phyloP scores from a whole-genome alignment of 352 stramenopile species.

The Globisporangium irregulare region DNA sequence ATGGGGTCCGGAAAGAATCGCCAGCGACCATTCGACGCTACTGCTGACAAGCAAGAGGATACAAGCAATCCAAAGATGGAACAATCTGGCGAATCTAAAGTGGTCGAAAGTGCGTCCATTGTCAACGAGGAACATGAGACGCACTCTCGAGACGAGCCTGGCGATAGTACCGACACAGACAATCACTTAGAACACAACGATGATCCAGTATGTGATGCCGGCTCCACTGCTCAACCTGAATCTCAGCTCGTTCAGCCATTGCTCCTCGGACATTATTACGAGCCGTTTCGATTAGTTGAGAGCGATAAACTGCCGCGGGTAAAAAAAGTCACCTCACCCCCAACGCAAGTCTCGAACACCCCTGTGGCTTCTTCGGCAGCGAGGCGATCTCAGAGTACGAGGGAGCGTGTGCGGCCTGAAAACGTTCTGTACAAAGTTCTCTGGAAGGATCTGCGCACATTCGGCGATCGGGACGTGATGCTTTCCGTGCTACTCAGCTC shows the following conservation, averaged over 20 bases:
- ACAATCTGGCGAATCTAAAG: not conserved
- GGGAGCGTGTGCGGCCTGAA: not conserved
- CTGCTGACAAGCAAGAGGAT: not conserved
- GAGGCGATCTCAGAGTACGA: not conserved
- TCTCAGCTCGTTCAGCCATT: conserved; percentile 10
- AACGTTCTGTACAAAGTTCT: conserved; percentile 42
- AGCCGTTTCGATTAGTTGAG: conserved; percentile 17
- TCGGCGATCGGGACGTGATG: conserved; percentile 16
- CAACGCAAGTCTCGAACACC: not conserved
- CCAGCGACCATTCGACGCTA: not conserved
- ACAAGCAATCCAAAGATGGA: not conserved
- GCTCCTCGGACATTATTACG: conserved; percentile 16
- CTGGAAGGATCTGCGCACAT: conserved; percentile 33
- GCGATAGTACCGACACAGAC: not conserved
- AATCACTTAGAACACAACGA: not conserved
- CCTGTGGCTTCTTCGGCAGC: not conserved
- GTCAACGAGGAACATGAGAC: not conserved
- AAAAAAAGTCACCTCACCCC: not conserved
- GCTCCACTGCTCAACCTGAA: not conserved
- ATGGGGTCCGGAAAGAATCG: not conserved
- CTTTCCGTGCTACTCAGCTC: conserved; percentile 43
- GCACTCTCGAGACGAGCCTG: not conserved
- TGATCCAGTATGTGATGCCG: not conserved
- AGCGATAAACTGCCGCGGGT: not conserved
- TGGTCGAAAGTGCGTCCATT: too few species aligned